Evolutionary conservation across 2,329 filamentous ascomycete species (phyloP).

Genomic region (Neurospora sp.): DNA sequence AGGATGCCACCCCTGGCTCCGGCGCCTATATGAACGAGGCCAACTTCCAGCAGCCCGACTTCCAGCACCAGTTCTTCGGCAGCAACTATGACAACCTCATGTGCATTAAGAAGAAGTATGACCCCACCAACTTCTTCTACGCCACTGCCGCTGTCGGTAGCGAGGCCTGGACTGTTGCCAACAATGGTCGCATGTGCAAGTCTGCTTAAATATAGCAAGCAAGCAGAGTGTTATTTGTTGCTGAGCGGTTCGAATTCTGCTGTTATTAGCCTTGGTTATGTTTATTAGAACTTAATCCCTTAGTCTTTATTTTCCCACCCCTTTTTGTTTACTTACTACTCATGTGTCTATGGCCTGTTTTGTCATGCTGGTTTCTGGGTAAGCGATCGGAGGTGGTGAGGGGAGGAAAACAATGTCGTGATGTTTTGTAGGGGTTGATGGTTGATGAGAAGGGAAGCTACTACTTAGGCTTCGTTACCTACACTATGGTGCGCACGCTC

Average conservation of each 20-base stretch:
- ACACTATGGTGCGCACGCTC: neutral
- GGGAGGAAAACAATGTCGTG: neutral
- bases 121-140: slow-evolving; percentile 36
- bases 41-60: slow-evolving; percentile 33
- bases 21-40: slow-evolving; percentile 44
- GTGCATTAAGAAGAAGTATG: slow-evolving; percentile 40
- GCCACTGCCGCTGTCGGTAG: slow-evolving; percentile 40
- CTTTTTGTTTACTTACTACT: neutral
- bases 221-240: neutral
- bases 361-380: neutral
- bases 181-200: slow-evolving; percentile 14
- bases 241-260: neutral
- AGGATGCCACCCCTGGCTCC: slow-evolving; percentile 29
- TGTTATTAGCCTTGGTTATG: neutral
- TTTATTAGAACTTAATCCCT: neutral
- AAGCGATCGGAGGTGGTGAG: neutral
- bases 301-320: neutral
- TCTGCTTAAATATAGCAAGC: neutral
- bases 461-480: neutral
- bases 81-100: slow-evolving; percentile 32
- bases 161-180: slow-evolving; percentile 32
- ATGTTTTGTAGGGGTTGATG: neutral
- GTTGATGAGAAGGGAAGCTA: neutral
- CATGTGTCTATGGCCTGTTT: neutral
- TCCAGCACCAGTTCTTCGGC: slow-evolving; percentile 36